phyloP scores from a whole-genome alignment of 176 grass and related monocot genomes.

The Juncus inflexus region DNA sequence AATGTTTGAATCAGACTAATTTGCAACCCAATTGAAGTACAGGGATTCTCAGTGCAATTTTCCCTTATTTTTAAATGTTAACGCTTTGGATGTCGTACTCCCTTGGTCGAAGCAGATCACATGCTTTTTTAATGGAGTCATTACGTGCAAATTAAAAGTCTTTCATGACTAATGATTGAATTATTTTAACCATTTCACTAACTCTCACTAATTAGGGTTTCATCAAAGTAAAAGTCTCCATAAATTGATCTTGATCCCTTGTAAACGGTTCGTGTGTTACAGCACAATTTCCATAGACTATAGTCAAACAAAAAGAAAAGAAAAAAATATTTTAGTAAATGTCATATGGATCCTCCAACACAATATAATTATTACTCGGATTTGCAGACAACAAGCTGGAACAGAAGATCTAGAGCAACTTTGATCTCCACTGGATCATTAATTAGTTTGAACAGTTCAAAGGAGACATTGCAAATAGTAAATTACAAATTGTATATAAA shows the following conservation, averaged over 20 bases:
- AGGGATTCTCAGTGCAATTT: too few relatives aligned
- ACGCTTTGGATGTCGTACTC: background rate
- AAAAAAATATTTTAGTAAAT: too few relatives aligned
- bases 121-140: slow-evolving; percentile 14
- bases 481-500: background rate
- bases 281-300: too few relatives aligned
- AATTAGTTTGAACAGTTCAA: background rate
- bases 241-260: background rate
- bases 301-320: too few relatives aligned
- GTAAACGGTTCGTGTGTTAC: too few relatives aligned
- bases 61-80: too few relatives aligned
- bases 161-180: slow-evolving; percentile 8
- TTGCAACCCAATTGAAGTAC: too few relatives aligned
- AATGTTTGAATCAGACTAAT: too few relatives aligned
- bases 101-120: slow-evolving; percentile 6
- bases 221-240: background rate
- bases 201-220: slow-evolving; percentile 4
- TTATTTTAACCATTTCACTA: slow-evolving; percentile 27
- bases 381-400: too few relatives aligned
- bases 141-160: slow-evolving; percentile 5
- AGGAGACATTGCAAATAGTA: background rate
- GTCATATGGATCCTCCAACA: background rate
- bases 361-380: background rate
- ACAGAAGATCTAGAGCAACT: too few relatives aligned
- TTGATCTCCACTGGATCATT: too few relatives aligned